These are phyloP conservation scores for Rhizopogon vesiculosus DNA, from an alignment of 768 basidiomycete genomes.

Conservation along the genomic window DNA sequence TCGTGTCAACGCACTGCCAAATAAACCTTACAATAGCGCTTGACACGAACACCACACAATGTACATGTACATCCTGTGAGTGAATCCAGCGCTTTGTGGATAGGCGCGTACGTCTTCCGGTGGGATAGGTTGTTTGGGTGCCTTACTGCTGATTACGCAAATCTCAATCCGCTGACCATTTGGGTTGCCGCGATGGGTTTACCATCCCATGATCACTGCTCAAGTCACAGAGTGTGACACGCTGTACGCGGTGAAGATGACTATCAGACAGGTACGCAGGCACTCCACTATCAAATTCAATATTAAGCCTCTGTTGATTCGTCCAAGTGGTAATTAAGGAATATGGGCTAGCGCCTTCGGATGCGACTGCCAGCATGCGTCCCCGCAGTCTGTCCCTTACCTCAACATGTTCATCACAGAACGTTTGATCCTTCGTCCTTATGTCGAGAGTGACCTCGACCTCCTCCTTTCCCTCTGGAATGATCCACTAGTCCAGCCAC, in stretches of 20 bases:
- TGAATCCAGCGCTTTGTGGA: not conserved
- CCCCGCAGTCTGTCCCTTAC: not conserved
- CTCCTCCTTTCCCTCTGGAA: slow-evolving; percentile 24
- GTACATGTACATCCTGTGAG: not conserved
- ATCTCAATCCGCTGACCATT: not conserved
- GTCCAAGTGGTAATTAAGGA: not conserved
- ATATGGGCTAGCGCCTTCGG: not conserved
- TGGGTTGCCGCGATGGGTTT: not conserved
- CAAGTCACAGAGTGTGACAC: not conserved
- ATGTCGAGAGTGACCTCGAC: slow-evolving; percentile 26
- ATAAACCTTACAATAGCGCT: not conserved
- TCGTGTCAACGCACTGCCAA: not conserved
- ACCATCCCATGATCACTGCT: not conserved
- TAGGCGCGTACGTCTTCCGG: no score
- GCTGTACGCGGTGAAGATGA: not conserved
- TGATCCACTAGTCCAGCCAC: slow-evolving; percentile 22
- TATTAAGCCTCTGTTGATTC: not conserved
- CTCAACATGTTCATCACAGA: slow-evolving; percentile 25
- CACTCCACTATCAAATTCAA: not conserved
- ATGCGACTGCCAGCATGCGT: no score
- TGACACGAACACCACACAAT: not conserved
- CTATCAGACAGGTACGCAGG: not conserved
- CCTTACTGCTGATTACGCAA: no score
- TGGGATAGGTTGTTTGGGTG: no score
- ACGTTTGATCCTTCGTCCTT: slow-evolving; percentile 29